Conservation (phyloP, 2,329 filamentous ascomycete species). For the Alternaria sp. region DNA sequence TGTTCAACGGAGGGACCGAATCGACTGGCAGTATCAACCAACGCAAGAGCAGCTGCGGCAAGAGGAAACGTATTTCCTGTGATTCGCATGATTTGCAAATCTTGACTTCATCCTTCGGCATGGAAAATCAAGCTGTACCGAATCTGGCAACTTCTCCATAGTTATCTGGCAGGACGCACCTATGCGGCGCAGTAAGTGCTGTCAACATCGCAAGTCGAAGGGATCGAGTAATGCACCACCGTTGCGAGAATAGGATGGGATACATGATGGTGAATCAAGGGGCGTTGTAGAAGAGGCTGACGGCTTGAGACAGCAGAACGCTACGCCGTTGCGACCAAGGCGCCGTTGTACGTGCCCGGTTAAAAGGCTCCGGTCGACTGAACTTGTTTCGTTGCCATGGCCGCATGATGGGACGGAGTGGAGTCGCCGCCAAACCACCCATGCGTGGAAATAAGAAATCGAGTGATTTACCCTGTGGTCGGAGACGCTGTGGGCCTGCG, state of each 20-base stretch:
- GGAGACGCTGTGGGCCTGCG: too few species aligned
- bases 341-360: too few species aligned
- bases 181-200: background rate
- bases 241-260: background rate
- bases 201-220: background rate
- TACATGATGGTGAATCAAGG: background rate
- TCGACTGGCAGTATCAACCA: background rate
- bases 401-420: too few species aligned
- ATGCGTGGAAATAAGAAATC: too few species aligned
- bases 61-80: background rate
- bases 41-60: background rate
- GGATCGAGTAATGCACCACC: accelerated
- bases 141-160: background rate
- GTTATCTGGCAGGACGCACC: background rate
- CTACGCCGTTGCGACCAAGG: too few species aligned
- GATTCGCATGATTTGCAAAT: background rate
- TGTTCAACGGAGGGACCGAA: background rate
- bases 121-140: background rate
- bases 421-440: too few species aligned
- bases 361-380: too few species aligned
- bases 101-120: background rate
- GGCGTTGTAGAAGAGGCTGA: background rate
- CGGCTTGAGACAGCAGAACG: background rate
- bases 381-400: too few species aligned
- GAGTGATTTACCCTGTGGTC: too few species aligned